A percentile compares a stretch with the other conserved stretches of the same genome.
These are phyloP conservation scores for Fusarium sp. DNA, from an alignment of 2,329 filamentous ascomycete species.

Conservation along the genomic window DNA sequence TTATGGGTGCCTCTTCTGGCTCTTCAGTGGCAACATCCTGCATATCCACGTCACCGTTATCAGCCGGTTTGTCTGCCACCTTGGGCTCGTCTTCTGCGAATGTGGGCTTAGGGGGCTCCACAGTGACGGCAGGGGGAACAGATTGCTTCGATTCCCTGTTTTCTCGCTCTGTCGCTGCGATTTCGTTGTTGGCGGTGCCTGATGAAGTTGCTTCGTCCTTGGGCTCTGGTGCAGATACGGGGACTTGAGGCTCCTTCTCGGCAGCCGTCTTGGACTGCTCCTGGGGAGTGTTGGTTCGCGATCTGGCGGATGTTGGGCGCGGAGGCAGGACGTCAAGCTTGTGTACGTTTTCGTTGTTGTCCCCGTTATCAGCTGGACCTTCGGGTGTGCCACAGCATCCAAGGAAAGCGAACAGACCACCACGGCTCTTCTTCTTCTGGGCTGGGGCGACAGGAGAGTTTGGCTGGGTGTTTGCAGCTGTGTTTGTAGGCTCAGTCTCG, in stretches of 20 bases:
- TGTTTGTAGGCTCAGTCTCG: slow-evolving; percentile 66
- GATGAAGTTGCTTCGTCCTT: slow-evolving; percentile 63
- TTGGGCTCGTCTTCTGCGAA: slow-evolving; percentile 44
- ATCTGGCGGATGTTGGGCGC: slow-evolving; percentile 67
- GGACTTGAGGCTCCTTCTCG: slow-evolving; percentile 63
- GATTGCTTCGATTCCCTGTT: slow-evolving; percentile 64
- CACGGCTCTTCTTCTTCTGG: slow-evolving; percentile 67
- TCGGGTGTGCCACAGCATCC: slow-evolving; percentile 77
- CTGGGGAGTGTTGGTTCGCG: slow-evolving; percentile 65
- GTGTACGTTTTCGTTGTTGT: slow-evolving; percentile 68
- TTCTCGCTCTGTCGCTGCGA: slow-evolving; percentile 58
- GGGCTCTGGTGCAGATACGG: slow-evolving; percentile 54
- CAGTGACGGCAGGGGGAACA: slow-evolving; percentile 54
- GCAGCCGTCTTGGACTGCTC: slow-evolving; percentile 62
- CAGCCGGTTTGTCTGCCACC: slow-evolving; percentile 55
- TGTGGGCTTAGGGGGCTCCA: slow-evolving; percentile 59
- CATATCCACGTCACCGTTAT: slow-evolving; percentile 77
- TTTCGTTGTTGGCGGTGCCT: slow-evolving; percentile 62
- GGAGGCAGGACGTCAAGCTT: slow-evolving; percentile 70
- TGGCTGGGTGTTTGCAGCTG: slow-evolving; percentile 64
- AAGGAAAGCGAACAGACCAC: slow-evolving; percentile 71
- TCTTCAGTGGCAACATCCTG: slow-evolving; percentile 70
- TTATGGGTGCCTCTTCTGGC: slow-evolving; percentile 60
- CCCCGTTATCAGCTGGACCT: slow-evolving; percentile 66
- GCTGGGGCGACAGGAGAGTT: slow-evolving; percentile 64